A percentile compares a stretch with the other conserved stretches of the same genome.
phyloP scores from a whole-genome alignment of 306 rosid genomes.

The Glycyrrhiza uralensis region DNA sequence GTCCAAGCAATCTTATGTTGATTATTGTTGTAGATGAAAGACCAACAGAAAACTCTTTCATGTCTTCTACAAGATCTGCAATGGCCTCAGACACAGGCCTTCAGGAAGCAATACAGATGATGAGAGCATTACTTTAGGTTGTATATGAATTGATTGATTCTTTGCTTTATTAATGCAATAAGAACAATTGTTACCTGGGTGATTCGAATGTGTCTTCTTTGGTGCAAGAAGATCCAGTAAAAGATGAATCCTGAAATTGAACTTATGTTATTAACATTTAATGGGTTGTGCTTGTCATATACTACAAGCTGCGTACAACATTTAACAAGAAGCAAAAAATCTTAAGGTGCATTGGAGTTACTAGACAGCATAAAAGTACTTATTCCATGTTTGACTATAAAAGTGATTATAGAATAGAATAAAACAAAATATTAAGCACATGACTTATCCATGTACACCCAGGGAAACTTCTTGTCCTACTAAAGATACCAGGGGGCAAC shows the following conservation, averaged over 20 bases:
- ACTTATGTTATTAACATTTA: neutral
- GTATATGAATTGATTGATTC: constrained; percentile 24
- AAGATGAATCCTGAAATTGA: constrained; percentile 44
- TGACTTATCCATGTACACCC: no score
- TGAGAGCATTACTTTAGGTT: constrained; percentile 15
- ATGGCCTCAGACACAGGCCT: constrained; percentile 65
- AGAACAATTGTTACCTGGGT: constrained; percentile 45
- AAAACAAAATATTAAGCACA: neutral
- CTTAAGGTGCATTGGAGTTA: neutral
- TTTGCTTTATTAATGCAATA: constrained; percentile 14
- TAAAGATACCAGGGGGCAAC: neutral
- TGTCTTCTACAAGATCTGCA: constrained; percentile 59
- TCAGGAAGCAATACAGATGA: constrained; percentile 9
- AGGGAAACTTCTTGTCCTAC: neutral
- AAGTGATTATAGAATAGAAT: neutral
- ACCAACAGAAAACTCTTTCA: constrained; percentile 49
- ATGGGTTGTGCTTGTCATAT: neutral
- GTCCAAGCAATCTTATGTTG: constrained; percentile 67
- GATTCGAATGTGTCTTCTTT: constrained; percentile 36
- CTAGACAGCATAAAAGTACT: neutral
- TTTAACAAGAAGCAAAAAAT: neutral
- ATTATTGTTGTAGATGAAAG: constrained; percentile 70
- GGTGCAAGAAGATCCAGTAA: constrained; percentile 43
- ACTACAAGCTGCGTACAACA: constrained; percentile 12
- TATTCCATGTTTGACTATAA: neutral